A percentile compares a stretch with the other conserved stretches of the same genome.
phyloP scores from a whole-genome alignment of 2,329 filamentous ascomycete genomes.

The Neofusicoccum ribis region DNA sequence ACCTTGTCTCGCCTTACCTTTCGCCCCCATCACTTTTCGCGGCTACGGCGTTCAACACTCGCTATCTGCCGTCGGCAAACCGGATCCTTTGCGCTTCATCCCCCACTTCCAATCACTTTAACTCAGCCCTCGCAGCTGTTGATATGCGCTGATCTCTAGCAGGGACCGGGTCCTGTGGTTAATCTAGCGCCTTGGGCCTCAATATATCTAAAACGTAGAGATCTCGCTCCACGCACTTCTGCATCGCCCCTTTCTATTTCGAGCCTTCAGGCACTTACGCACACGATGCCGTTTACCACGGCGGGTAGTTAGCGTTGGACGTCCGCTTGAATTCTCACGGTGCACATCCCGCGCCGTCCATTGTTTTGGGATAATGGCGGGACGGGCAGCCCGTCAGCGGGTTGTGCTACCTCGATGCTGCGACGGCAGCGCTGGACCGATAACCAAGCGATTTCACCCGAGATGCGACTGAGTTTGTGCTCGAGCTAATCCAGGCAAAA shows the following conservation, averaged over 20 bases:
- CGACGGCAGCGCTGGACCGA: neutral
- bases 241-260: slow-evolving; percentile 2
- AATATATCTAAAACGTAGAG: slow-evolving; percentile 4
- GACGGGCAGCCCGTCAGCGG: neutral
- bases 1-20: neutral
- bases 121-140: neutral
- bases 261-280: neutral
- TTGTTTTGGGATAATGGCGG: neutral
- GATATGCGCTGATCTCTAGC: slow-evolving; percentile 4
- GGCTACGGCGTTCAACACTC: neutral
- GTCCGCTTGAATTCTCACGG: neutral
- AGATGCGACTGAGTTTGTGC: neutral
- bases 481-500: neutral
- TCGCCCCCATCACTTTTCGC: neutral
- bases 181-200: slow-evolving; percentile 2
- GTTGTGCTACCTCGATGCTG: neutral
- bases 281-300: neutral
- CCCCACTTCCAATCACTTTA: neutral
- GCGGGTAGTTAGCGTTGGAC: neutral
- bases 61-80: neutral
- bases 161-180: neutral
- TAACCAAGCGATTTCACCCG: neutral
- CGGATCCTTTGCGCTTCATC: neutral
- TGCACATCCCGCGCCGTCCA: neutral
- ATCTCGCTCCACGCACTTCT: neutral